phyloP scores from a whole-genome alignment of 768 basidiomycete species.

The Gymnopilus junonius region DNA sequence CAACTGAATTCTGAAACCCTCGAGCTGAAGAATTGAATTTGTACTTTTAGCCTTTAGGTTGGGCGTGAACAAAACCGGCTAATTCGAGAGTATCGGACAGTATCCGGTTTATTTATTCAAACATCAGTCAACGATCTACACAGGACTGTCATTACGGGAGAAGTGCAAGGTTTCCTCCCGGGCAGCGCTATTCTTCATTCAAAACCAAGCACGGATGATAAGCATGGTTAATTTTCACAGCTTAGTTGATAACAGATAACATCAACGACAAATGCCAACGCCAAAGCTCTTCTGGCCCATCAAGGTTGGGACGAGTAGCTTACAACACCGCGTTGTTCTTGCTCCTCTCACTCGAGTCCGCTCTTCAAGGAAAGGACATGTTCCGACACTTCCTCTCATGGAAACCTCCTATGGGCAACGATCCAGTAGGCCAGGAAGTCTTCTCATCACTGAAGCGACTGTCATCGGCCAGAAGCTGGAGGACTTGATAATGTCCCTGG shows the following conservation, averaged over 20 bases:
- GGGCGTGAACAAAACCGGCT: too few species aligned
- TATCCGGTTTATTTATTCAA: too few species aligned
- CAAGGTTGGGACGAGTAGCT: constrained; percentile 41
- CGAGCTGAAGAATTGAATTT: too few species aligned
- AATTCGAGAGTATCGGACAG: too few species aligned
- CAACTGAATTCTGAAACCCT: too few species aligned
- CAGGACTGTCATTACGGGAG: too few species aligned
- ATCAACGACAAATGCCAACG: constrained; percentile 40
- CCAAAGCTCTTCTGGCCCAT: constrained; percentile 50
- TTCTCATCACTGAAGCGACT: constrained; percentile 64
- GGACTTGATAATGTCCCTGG: constrained; percentile 60
- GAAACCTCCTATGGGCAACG: constrained; percentile 55
- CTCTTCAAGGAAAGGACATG: constrained; percentile 38
- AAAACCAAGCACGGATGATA: too few species aligned
- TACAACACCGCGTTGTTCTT: constrained; percentile 57
- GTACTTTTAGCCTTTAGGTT: too few species aligned
- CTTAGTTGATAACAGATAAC: constrained; percentile 17
- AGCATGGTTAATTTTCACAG: background rate
- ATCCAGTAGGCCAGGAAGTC: constrained; percentile 48
- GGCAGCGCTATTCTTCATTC: too few species aligned
- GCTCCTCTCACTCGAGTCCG: constrained; percentile 56
- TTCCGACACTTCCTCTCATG: constrained; percentile 37
- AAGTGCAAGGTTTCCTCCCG: too few species aligned
- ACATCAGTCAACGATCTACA: too few species aligned
- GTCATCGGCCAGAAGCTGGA: constrained; percentile 54